Conservation (phyloP, 257 asterid genomes). For the Paulownia fortunei region DNA sequence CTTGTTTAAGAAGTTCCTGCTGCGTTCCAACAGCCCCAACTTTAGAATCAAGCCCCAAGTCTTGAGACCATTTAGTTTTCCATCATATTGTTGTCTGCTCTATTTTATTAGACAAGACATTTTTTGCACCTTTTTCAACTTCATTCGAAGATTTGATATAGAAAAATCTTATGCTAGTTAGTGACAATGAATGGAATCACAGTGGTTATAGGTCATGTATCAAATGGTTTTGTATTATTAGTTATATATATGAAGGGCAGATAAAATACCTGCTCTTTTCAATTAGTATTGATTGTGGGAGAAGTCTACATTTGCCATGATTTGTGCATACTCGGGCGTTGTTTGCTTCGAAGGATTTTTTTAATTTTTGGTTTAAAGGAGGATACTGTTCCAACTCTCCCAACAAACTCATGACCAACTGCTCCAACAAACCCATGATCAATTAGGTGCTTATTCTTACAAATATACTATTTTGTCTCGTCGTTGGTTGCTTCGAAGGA, state of each 20-base stretch:
- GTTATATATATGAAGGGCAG: neutral
- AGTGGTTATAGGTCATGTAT: constrained; percentile 7
- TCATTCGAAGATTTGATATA: neutral
- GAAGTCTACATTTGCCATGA: too few relatives aligned
- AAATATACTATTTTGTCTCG: too few relatives aligned
- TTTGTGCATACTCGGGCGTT: too few relatives aligned
- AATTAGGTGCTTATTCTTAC: too few relatives aligned
- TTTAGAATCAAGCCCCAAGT: constrained; percentile 11
- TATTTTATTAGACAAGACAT: constrained; percentile 10
- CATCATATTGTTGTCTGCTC: neutral
- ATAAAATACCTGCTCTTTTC: neutral
- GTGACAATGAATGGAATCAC: neutral
- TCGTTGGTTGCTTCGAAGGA: too few relatives aligned
- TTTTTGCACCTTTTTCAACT: neutral
- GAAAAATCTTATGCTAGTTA: constrained; percentile 15
- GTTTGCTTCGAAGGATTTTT: too few relatives aligned
- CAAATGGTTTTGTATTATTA: neutral
- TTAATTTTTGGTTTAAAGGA: too few relatives aligned
- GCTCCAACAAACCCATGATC: too few relatives aligned
- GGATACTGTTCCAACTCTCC: too few relatives aligned
- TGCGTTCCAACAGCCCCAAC: neutral
- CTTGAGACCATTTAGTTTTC: constrained; percentile 18
- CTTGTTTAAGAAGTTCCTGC: constrained; percentile 6
- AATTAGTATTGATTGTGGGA: too few relatives aligned
- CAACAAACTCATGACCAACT: too few relatives aligned